Evolutionary conservation across 1,284 basidiomycete species (phyloP).

Genomic region (Inonotus obliquus): DNA sequence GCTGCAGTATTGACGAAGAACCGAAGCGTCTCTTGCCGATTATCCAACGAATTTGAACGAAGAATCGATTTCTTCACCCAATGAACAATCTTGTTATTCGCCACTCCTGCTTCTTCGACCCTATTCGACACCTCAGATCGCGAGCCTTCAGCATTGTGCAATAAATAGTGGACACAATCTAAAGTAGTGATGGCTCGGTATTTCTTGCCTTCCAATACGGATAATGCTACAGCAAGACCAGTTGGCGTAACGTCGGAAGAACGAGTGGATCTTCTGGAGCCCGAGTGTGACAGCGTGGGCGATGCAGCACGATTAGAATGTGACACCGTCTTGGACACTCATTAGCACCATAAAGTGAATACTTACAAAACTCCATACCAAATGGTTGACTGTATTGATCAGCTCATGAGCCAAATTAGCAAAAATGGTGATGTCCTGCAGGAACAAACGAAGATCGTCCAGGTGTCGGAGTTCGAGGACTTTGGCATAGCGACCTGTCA

Average conservation of each 20-base stretch:
- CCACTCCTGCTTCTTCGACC: slow-evolving; percentile 25
- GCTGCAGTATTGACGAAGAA: slow-evolving; percentile 40
- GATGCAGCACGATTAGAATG: neutral
- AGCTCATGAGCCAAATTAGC: neutral
- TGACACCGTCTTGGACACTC: no score
- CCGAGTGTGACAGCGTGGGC: slow-evolving; percentile 22
- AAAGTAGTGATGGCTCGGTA: slow-evolving; percentile 35
- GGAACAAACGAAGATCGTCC: slow-evolving; percentile 12
- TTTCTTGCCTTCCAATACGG: slow-evolving; percentile 38
- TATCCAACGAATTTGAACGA: slow-evolving; percentile 32
- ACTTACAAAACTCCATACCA: slow-evolving; percentile 19
- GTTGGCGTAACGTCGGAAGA: slow-evolving; percentile 22
- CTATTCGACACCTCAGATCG: slow-evolving; percentile 29
- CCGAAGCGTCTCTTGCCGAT: slow-evolving; percentile 34
- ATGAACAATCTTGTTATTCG: slow-evolving; percentile 36
- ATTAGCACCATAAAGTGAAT: neutral
- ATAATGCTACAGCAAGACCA: slow-evolving; percentile 37
- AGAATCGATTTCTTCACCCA: slow-evolving; percentile 42
- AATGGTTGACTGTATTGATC: slow-evolving; percentile 23
- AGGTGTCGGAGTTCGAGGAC: slow-evolving; percentile 10
- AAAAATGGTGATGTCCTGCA: slow-evolving; percentile 6
- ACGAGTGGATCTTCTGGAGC: slow-evolving; percentile 21
- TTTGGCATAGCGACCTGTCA: slow-evolving; percentile 8
- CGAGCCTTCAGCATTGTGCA: slow-evolving; percentile 26
- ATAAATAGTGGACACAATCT: slow-evolving; percentile 39